Evolutionary conservation across 2,329 filamentous ascomycete species (phyloP).

Genomic region (Geoglossum cookeanum): DNA sequence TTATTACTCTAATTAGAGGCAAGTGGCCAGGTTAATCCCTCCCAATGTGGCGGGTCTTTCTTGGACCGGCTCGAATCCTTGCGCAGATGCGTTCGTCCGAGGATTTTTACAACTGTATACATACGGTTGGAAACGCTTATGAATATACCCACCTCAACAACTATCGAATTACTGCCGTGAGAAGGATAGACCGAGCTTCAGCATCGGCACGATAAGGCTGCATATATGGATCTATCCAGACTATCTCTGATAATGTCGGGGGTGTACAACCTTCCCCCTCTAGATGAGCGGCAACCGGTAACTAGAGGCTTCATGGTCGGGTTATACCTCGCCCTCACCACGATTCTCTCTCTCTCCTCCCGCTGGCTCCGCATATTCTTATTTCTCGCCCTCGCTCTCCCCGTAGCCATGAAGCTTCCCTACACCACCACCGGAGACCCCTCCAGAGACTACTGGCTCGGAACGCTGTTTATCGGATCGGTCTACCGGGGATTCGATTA

Average conservation of each 20-base stretch:
- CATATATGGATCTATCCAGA: not conserved
- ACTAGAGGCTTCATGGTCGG: not conserved
- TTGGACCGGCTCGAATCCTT: not conserved
- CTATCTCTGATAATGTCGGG: not conserved
- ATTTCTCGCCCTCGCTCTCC: not conserved
- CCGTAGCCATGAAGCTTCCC: not conserved
- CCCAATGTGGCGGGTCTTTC: not conserved
- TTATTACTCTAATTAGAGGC: not conserved
- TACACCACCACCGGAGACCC: not conserved
- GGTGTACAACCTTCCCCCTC: not conserved
- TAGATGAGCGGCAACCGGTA: not conserved
- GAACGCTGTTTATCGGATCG: not conserved
- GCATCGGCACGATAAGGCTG: not conserved
- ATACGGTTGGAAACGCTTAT: not conserved
- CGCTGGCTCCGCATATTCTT: not conserved
- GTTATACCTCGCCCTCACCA: not conserved
- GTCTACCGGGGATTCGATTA: not conserved
- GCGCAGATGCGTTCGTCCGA: not conserved
- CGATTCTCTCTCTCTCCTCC: not conserved
- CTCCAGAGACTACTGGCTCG: not conserved
- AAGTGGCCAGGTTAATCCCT: not conserved
- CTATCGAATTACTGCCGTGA: not conserved
- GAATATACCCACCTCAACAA: not conserved
- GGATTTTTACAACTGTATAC: not conserved
- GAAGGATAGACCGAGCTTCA: not conserved